Evolutionary conservation across 176 grass and related monocot species (phyloP), one percentile per base, ranked within the genome.

Genomic region (Rhynchospora breviuscula): DNA sequence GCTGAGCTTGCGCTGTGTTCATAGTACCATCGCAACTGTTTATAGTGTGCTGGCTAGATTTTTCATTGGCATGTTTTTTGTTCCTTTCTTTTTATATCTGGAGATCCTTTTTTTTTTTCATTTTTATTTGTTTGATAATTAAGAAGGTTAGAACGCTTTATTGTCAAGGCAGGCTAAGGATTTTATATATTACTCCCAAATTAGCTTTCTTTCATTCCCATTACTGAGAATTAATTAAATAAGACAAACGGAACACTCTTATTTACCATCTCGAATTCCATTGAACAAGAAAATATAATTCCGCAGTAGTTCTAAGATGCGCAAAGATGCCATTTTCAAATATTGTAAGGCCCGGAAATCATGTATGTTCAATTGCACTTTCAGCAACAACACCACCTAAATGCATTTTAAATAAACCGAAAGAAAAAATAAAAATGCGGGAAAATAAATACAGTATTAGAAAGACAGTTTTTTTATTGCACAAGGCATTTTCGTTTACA

Each of bases 41-140:
- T 82, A 82, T 82, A 82, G 61, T 67, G 45, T 67, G 80, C 61
- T 82, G 53, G 80, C 44, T 67, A 82, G 80, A 53, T 66, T 82
- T 29, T 82, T 15, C 67, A 26, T 82, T 67, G 44, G 59, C 59
- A 13, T 33, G 13, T n/a, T 65, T 65, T 65, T 65, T 52, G 49
- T 52, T 46, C 2, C 21, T 61, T 63, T 22, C n/a, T 47, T 29
- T 51, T 76, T 51, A 14, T 12, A n/a, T 82, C 40, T 44, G 14
- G 23, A 46, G 23, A 2, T 59, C 13, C 61, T 64, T 21, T 64
- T 70, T 26, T 54, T 54, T 70, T 57, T 56, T 31, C 12, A 31
- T 33, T 78, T 78, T 68, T 71, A 6, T 78, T 54, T 23, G 22
- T 57, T 26, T 78, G 31, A 78, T 57, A 78, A 56, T 57, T 57